Percentiles rank a stretch among this genome's conserved stretches.
These are phyloP conservation scores for Schwanniomyces etchellsii DNA, from an alignment of 1,139 yeast species.

Conservation along the genomic window DNA sequence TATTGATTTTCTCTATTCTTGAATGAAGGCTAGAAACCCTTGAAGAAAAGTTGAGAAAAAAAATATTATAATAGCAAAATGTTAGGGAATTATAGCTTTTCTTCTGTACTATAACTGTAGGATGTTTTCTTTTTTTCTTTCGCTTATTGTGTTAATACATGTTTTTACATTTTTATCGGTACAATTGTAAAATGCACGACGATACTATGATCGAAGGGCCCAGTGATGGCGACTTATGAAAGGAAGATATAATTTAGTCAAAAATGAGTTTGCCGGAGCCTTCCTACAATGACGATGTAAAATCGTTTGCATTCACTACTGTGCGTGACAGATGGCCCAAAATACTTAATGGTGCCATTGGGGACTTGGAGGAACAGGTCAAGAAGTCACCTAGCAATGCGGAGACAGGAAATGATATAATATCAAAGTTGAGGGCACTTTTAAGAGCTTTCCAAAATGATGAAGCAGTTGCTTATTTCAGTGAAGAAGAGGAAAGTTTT, in stretches of 20 bases:
- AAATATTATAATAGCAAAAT: no score
- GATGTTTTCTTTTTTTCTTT: no score
- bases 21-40: no score
- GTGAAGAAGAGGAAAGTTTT: slow-evolving; percentile 28
- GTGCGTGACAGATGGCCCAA: slow-evolving; percentile 85
- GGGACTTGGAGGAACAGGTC: slow-evolving; percentile 39
- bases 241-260: no score
- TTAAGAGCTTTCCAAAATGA: slow-evolving; percentile 35
- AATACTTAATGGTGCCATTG: slow-evolving; percentile 61
- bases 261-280: slow-evolving; percentile 28
- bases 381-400: slow-evolving; percentile 10
- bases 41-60: no score
- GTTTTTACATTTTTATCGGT: no score
- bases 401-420: slow-evolving; percentile 27
- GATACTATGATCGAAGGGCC: no score
- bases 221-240: no score
- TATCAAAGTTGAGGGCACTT: slow-evolving; percentile 34
- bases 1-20: background rate
- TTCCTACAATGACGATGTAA: slow-evolving; percentile 60
- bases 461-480: slow-evolving; percentile 35
- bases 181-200: no score
- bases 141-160: no score
- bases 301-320: slow-evolving; percentile 79
- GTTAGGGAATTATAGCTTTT: no score
- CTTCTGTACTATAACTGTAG: no score